Conservation (phyloP, 192 early-diverging fungal genomes). For the Coemansia sp. region DNA sequence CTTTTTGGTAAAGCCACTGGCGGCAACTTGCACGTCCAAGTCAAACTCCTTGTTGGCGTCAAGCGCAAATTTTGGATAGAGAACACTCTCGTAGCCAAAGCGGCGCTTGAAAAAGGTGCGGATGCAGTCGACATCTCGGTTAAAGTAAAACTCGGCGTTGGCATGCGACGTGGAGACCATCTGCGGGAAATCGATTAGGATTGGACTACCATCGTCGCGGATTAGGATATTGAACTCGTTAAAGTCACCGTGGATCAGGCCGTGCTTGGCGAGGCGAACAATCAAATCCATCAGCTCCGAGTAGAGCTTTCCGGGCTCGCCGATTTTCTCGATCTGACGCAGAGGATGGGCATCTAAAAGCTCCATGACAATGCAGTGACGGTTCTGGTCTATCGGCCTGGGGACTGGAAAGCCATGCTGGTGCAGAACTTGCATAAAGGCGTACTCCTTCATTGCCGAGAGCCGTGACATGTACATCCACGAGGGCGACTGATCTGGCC, state of each 20-base stretch:
- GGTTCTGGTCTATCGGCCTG: constrained; percentile 85
- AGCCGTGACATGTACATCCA: constrained; percentile 99
- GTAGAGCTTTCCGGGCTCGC: constrained; percentile 90
- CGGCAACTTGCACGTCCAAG: constrained; percentile 95
- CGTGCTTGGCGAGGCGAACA: constrained; percentile 90
- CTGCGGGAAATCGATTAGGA: constrained; percentile 99
- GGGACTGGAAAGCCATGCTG: constrained; percentile 98
- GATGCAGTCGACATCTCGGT: constrained; percentile 99
- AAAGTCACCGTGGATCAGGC: constrained; percentile 99
- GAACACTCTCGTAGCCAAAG: constrained; percentile 87
- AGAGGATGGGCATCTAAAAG: constrained; percentile 93
- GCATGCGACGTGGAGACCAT: constrained; percentile 98
- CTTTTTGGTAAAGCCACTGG: constrained; percentile 93
- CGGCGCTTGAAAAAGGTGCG: constrained; percentile 88
- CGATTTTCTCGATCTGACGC: constrained; percentile 86
- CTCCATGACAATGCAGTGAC: constrained; percentile 98
- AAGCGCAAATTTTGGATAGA: constrained; percentile 89
- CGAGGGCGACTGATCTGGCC: constrained; percentile 90
- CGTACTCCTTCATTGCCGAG: constrained; percentile 97
- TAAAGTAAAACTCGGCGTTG: constrained; percentile 98
- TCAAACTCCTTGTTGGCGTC: constrained; percentile 85
- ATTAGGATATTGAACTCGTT: constrained; percentile 99
- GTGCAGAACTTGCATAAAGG: constrained; percentile 96
- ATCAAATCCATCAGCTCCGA: constrained; percentile 94
- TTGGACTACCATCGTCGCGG: constrained; percentile 74